Conservation (phyloP, 495 filamentous ascomycete species). For the Pyrenula aspistea region DNA sequence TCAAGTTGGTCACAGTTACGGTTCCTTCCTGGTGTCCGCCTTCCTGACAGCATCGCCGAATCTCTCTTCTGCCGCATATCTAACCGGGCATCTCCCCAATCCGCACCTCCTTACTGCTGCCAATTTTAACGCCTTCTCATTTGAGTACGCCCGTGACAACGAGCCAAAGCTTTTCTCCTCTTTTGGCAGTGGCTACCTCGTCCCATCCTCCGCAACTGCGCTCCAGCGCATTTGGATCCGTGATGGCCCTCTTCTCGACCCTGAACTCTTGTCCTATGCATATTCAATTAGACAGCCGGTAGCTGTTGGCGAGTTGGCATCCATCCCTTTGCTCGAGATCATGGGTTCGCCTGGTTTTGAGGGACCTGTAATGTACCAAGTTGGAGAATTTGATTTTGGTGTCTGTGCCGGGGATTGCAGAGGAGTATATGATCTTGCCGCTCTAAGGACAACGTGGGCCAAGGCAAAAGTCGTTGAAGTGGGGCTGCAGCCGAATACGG, state of each 20-base stretch:
- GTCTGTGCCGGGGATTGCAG: conserved; percentile 14
- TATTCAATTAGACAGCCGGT: not conserved
- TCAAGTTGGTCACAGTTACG: conserved; percentile 36
- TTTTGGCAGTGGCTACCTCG: conserved; percentile 10
- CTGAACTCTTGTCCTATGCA: not conserved
- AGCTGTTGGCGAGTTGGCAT: not conserved
- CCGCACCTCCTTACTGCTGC: conserved; percentile 6
- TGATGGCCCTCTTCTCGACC: conserved; percentile 7
- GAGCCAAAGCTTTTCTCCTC: conserved; percentile 8
- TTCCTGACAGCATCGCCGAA: conserved; percentile 10
- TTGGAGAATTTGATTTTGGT: conserved; percentile 15
- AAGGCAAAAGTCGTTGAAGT: conserved; percentile 14
- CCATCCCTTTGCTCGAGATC: not conserved
- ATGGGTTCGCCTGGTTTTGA: not conserved
- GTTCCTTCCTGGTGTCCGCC: conserved; percentile 29
- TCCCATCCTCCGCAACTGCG: conserved; percentile 3
- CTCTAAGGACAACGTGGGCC: conserved; percentile 9
- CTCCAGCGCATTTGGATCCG: conserved; percentile 13
- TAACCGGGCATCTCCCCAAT: conserved; percentile 15
- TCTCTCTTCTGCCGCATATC: conserved; percentile 14
- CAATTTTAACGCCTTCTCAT: conserved; percentile 2
- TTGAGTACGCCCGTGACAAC: conserved; percentile 15
- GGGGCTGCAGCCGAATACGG: conserved; percentile 17
- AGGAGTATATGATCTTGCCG: not conserved
- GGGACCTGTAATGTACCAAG: conserved; percentile 16